Conservation (phyloP, 1,139 yeast species). For the Yarrowia galli region DNA sequence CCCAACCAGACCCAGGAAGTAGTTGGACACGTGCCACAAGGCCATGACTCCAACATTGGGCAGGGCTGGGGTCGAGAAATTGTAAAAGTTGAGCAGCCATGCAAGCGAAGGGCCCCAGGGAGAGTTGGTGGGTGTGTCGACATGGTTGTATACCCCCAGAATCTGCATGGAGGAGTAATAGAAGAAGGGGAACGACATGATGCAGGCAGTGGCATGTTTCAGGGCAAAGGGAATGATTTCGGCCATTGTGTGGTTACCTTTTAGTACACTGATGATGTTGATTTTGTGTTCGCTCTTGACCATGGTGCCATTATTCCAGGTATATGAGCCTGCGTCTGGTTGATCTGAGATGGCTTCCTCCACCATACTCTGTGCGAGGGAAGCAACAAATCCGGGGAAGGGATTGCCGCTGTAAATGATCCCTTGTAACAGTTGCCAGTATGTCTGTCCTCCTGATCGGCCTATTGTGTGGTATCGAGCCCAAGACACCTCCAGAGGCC, state of each 20-base stretch:
- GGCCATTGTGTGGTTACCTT: background rate
- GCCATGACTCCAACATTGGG: slow-evolving; percentile 26
- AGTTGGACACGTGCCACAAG: slow-evolving; percentile 28
- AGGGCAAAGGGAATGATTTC: slow-evolving; percentile 11
- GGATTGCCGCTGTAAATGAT: slow-evolving; percentile 4
- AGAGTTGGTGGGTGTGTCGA: slow-evolving; percentile 18
- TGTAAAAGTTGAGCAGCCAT: slow-evolving; percentile 27
- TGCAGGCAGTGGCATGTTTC: slow-evolving; percentile 12
- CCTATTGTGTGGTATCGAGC: slow-evolving; percentile 21
- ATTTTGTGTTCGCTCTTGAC: slow-evolving; percentile 2
- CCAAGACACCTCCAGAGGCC: slow-evolving; percentile 36
- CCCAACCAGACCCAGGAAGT: slow-evolving; percentile 22
- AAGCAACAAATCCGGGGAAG: slow-evolving; percentile 22
- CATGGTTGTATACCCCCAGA: slow-evolving; percentile 21
- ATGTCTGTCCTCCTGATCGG: slow-evolving; percentile 11
- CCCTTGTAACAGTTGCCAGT: slow-evolving; percentile 17
- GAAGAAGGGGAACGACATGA: slow-evolving; percentile 38
- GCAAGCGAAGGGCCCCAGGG: slow-evolving; percentile 16
- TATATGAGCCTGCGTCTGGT: slow-evolving; percentile 14
- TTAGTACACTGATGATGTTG: slow-evolving; percentile 16
- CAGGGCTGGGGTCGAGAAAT: slow-evolving; percentile 14
- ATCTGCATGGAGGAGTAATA: slow-evolving; percentile 37
- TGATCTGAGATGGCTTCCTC: slow-evolving; percentile 26
- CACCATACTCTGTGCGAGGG: slow-evolving; percentile 22
- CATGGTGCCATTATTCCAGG: slow-evolving; percentile 3